Conservation (phyloP, 805 yeast genomes). For the Candida argentea region DNA sequence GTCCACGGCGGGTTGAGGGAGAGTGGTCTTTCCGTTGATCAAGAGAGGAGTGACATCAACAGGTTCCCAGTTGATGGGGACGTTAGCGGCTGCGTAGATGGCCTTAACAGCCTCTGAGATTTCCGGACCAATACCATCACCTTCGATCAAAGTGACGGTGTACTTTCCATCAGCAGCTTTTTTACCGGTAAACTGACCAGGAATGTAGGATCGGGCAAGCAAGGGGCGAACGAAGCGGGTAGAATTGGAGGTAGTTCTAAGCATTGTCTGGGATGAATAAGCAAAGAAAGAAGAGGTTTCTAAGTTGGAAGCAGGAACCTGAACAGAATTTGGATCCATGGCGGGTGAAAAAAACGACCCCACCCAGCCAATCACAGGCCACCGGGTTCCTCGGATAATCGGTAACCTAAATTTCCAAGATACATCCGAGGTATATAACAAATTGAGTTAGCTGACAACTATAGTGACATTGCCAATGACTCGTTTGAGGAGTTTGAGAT, state of each 20-base stretch:
- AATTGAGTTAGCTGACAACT: too few species aligned
- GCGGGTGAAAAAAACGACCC: too few species aligned
- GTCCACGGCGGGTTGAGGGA: slow-evolving; percentile 86
- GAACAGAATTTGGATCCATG: too few species aligned
- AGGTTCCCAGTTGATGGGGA: slow-evolving; percentile 95
- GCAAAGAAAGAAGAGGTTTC: not conserved
- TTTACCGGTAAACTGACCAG: slow-evolving; percentile 55
- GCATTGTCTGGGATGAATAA: slow-evolving; percentile 1
- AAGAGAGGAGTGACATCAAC: slow-evolving; percentile 93
- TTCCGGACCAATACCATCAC: slow-evolving; percentile 97
- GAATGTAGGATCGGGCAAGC: slow-evolving; percentile 28
- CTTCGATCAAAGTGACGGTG: slow-evolving; percentile 93
- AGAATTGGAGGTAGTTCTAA: too few species aligned
- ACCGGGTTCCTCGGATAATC: too few species aligned
- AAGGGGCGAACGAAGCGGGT: too few species aligned
- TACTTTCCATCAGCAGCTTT: slow-evolving; percentile 73
- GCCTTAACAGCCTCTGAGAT: slow-evolving; percentile 90
- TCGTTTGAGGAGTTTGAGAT: too few species aligned
- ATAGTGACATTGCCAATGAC: too few species aligned
- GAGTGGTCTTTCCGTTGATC: slow-evolving; percentile 85
- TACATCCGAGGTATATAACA: too few species aligned
- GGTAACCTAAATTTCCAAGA: too few species aligned
- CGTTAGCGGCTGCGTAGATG: slow-evolving; percentile 87
- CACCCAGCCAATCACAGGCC: too few species aligned
- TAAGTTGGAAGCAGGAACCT: not conserved